Evolutionary conservation across 768 basidiomycete species (phyloP).

Genomic region (Tylopilus sp.): DNA sequence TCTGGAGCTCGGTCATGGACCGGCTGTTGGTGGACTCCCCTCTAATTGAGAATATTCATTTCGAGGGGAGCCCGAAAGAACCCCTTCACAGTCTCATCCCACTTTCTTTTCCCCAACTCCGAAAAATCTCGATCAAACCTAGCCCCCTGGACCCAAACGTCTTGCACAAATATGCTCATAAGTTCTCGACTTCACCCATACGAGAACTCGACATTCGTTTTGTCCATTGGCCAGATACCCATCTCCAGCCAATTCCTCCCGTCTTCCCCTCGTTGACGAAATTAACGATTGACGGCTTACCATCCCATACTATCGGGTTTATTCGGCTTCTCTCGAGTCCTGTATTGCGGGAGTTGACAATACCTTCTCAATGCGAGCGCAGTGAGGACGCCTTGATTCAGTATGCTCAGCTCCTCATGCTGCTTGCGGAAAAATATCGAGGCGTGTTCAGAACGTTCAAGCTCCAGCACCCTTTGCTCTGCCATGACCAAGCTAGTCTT

Average conservation of each 20-base stretch:
- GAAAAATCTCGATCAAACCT: conserved; percentile 19
- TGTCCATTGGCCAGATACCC: conserved; percentile 21
- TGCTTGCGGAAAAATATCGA: conserved; percentile 22
- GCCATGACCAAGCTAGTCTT: conserved; percentile 13
- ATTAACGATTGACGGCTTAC: conserved; percentile 18
- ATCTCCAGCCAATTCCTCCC: conserved; percentile 14
- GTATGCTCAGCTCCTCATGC: conserved; percentile 17
- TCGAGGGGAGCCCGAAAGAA: conserved; percentile 26
- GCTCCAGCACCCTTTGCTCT: conserved; percentile 17
- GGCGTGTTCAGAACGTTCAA: conserved; percentile 19
- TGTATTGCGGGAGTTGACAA: conserved; percentile 15
- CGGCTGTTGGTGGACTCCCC: conserved; percentile 19
- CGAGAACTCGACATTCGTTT: conserved; percentile 23
- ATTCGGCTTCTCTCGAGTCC: conserved; percentile 19
- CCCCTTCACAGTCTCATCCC: conserved; percentile 10
- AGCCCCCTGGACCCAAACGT: conserved; percentile 22
- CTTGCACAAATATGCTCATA: conserved; percentile 23
- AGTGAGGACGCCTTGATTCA: conserved; percentile 3
- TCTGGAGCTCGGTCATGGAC: conserved; percentile 22
- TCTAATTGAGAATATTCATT: conserved; percentile 19
- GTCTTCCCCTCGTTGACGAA: conserved; percentile 23
- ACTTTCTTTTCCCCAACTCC: conserved; percentile 18
- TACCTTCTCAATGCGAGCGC: conserved; percentile 17
- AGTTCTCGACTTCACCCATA: conserved; percentile 17
- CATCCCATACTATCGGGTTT: conserved; percentile 21